A percentile compares a stretch with the other conserved stretches of the same genome.
Conservation (phyloP, 2,329 filamentous ascomycete genomes). For the Pestalotiopsis sp. region DNA sequence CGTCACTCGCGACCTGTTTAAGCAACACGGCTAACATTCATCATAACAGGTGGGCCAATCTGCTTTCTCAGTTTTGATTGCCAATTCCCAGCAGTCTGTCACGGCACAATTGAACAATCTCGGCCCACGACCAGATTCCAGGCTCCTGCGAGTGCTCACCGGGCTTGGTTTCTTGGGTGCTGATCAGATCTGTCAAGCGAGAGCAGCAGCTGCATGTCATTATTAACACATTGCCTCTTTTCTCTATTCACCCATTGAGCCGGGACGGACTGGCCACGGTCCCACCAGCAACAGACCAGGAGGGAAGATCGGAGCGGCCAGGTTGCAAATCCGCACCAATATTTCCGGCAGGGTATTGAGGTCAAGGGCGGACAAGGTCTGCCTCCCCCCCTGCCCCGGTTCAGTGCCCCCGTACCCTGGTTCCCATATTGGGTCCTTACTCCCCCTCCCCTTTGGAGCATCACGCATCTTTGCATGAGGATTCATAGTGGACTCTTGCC, state of each 20-base stretch:
- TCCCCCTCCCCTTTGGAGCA: conserved; percentile 15
- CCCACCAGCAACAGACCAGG: conserved; percentile 3
- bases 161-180: background rate
- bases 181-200: conserved; percentile 10
- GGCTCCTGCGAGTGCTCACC: background rate
- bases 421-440: conserved; percentile 19
- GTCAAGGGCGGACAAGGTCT: background rate
- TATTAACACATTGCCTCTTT: conserved; percentile 15
- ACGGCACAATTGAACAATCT: conserved; percentile 11
- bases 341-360: conserved; percentile 6
- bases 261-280: conserved; percentile 18
- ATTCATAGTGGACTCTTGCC: conserved; percentile 27
- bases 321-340: conserved; percentile 11
- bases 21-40: background rate
- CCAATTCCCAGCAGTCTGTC: conserved; percentile 12
- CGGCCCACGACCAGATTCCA: conserved; percentile 1
- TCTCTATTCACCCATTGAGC: conserved; percentile 26
- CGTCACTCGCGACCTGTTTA: background rate
- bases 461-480: conserved; percentile 30
- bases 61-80: background rate
- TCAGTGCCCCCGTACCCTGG: conserved; percentile 7
- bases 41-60: background rate
- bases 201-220: conserved; percentile 15
- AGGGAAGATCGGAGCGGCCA: conserved; percentile 12
- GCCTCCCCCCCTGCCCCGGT: background rate